phyloP scores from a whole-genome alignment of 108 stramenopile genomes.

The Fragilaria crotonensis region DNA sequence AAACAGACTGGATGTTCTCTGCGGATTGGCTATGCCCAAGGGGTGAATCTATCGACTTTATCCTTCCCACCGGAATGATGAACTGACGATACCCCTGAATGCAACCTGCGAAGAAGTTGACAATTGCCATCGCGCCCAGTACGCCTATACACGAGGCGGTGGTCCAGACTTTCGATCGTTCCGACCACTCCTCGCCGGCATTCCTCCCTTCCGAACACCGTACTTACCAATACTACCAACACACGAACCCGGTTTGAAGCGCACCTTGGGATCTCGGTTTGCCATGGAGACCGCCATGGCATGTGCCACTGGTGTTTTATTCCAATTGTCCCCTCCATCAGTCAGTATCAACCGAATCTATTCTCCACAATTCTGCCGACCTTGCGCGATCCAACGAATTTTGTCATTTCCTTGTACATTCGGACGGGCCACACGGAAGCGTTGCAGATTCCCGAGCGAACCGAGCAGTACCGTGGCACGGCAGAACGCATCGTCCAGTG shows the following conservation, averaged over 20 bases:
- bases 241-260: neutral
- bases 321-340: neutral
- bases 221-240: neutral
- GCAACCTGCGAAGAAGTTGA: neutral
- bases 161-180: neutral
- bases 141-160: neutral
- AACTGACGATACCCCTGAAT: constrained; percentile 2
- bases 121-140: neutral
- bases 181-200: neutral
- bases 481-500: constrained; percentile 3
- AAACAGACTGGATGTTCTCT: neutral
- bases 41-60: neutral
- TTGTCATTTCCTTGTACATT: constrained; percentile 14
- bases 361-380: constrained; percentile 13
- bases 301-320: constrained; percentile 8
- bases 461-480: neutral
- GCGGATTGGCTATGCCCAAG: neutral
- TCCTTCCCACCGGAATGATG: neutral
- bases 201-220: neutral
- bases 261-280: neutral
- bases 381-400: constrained; percentile 1
- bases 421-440: constrained; percentile 12
- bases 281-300: constrained; percentile 6
- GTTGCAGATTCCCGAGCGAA: neutral
- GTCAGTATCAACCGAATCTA: constrained; percentile 9